These are phyloP conservation scores for Erucastrum elatum DNA, from an alignment of 345 rosid species.

Conservation along the genomic window DNA sequence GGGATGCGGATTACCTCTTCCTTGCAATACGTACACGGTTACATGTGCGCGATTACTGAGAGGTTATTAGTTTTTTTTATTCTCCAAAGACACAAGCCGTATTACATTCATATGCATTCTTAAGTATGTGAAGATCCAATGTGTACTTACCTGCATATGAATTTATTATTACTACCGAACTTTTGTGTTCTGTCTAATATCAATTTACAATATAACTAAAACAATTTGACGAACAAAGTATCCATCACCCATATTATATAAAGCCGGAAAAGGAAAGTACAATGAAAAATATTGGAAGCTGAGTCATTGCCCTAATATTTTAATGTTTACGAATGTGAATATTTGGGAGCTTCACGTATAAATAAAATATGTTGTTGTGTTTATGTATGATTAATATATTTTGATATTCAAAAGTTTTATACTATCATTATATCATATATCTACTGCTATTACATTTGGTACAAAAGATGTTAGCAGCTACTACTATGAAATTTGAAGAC, in stretches of 20 bases:
- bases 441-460: neutral
- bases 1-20: conserved; percentile 47
- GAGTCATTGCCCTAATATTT: conserved; percentile 5
- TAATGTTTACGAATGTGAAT: neutral
- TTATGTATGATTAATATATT: neutral
- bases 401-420: neutral
- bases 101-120: neutral
- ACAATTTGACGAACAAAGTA: neutral
- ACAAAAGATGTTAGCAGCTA: neutral
- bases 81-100: neutral
- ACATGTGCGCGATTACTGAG: neutral
- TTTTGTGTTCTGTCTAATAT: neutral
- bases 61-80: neutral
- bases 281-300: neutral
- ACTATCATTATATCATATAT: neutral
- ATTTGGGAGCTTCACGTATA: neutral
- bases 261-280: neutral
- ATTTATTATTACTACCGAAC: neutral
- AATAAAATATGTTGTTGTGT: neutral
- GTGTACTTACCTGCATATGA: neutral
- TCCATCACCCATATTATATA: neutral
- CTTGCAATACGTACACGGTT: conserved; percentile 27
- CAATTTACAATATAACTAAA: neutral
- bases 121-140: neutral
- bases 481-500: neutral